These are phyloP conservation scores for Aphanomyces cochlioides DNA, from an alignment of 352 stramenopile species.

Conservation along the genomic window DNA sequence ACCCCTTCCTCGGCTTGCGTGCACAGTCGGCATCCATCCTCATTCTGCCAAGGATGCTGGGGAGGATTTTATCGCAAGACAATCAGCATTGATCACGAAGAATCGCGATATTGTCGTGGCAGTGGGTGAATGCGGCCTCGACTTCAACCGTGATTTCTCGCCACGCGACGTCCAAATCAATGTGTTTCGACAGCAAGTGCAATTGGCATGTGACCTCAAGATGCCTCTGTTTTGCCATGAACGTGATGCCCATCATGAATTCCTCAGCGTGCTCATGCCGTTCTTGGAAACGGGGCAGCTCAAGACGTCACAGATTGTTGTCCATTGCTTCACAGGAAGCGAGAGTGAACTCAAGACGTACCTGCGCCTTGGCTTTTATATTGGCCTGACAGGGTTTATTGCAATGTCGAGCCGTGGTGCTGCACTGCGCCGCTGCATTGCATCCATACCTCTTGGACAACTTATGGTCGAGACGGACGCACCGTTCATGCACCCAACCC, in stretches of 20 bases:
- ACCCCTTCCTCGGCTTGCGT: conserved; percentile 49
- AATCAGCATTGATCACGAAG: conserved; percentile 42
- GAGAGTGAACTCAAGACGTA: conserved; percentile 53
- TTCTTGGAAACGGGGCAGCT: conserved; percentile 43
- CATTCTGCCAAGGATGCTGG: conserved; percentile 88
- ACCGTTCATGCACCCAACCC: conserved; percentile 51
- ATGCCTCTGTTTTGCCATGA: conserved; percentile 94
- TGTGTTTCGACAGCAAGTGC: conserved; percentile 87
- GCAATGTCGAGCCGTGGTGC: conserved; percentile 58
- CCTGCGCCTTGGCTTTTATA: conserved; percentile 60
- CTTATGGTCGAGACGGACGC: conserved; percentile 75
- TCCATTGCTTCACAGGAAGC: conserved; percentile 71
- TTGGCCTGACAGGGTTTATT: conserved; percentile 66
- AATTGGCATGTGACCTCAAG: conserved; percentile 69
- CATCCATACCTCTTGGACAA: conserved; percentile 46
- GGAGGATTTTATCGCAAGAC: conserved; percentile 37
- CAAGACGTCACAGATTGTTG: conserved; percentile 44
- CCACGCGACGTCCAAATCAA: conserved; percentile 82
- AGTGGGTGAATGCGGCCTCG: conserved; percentile 93
- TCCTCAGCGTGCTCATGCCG: conserved; percentile 50
- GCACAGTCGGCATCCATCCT: conserved; percentile 93
- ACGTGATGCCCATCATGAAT: conserved; percentile 53
- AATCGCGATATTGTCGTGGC: conserved; percentile 72
- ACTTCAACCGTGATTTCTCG: conserved; percentile 96
- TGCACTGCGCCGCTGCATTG: conserved; percentile 43